Percentiles rank a stretch among this genome's conserved stretches.
These are phyloP conservation scores for Spathaspora sp. DNA, from an alignment of 805 yeast genomes.

Conservation along the genomic window DNA sequence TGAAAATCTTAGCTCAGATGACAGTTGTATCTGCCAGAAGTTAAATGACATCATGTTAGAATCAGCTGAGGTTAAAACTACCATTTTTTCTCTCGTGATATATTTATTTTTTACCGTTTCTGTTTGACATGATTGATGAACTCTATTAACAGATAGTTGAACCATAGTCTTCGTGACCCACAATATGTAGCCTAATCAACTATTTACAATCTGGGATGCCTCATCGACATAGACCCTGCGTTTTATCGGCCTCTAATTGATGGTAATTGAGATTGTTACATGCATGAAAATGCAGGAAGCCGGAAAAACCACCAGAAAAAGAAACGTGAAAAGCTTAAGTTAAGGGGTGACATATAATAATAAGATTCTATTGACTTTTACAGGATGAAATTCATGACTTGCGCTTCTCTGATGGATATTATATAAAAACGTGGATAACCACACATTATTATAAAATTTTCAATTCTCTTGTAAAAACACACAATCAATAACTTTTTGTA, in stretches of 20 bases:
- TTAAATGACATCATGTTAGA: neutral
- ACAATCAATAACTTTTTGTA: slow-evolving; percentile 35
- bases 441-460: neutral
- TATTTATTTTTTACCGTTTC: neutral
- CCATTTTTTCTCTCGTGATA: neutral
- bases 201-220: no score
- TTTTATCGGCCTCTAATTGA: no score
- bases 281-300: neutral
- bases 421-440: neutral
- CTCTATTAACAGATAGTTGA: neutral
- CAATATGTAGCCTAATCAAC: neutral
- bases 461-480: slow-evolving; percentile 10
- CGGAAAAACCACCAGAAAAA: neutral
- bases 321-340: neutral
- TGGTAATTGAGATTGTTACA: no score
- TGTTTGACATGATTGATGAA: neutral
- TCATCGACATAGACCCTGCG: no score
- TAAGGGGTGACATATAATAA: neutral
- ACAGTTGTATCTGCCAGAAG: neutral
- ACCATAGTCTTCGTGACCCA: neutral
- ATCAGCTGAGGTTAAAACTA: neutral
- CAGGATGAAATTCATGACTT: neutral
- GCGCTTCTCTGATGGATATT: neutral
- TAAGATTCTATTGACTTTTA: neutral
- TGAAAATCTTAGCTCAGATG: neutral